Base-by-base conservation (phyloP, 2,329 filamentous ascomycete species). In the Xylaria multiplex region DNA sequence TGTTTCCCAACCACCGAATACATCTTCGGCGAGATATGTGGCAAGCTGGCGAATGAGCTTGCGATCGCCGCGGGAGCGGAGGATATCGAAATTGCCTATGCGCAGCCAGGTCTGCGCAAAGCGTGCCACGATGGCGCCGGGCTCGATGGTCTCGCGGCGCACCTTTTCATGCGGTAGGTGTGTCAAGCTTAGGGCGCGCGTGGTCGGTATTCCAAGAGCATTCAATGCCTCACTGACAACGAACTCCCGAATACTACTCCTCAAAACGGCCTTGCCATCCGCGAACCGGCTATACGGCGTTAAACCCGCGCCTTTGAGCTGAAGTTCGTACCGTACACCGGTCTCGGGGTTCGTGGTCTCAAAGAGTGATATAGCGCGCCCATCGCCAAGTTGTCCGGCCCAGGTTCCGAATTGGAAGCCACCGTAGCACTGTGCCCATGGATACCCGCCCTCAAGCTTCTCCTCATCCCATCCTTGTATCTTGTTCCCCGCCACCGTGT, bases 371-470 rank as follows among this genome's bases (percentile, higher is more conserved):
- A 99, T 98, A 35, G 94, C 96, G 62, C 96, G 87, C 43, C 96
- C 96, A 76, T 99, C 96, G 48, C 96, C 96, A 1, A 99, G 87
- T 79, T 99, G 96, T 6, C 96, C 94, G 3, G 96, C 96, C 95
- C 95, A 99, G 71, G 91, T 89, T 6, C 96, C 96, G 76, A 90
- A 89, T 75, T 89, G 85, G 75, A 86, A 88, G 63, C 95, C 95
- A 64, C 96, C 96, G 78, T 99, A 99, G 81, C 96, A 98, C 80
- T 99, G 96, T 37, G 96, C 94, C 96, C 96, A 99, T 0, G 96
- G 95, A 77, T 99, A 99, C 49, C 96, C 89, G 22, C 91, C 91
- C 64, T 88, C 81, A 27, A 81, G 77, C 70, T 83, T 84, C 64
- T 88, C 85, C 65, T 91, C 86, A 69, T 93, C 86, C 87, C 91